Percentiles rank a stretch among this genome's conserved stretches.
Conservation (phyloP, 768 basidiomycete genomes). For the Tephrocybe sp. region DNA sequence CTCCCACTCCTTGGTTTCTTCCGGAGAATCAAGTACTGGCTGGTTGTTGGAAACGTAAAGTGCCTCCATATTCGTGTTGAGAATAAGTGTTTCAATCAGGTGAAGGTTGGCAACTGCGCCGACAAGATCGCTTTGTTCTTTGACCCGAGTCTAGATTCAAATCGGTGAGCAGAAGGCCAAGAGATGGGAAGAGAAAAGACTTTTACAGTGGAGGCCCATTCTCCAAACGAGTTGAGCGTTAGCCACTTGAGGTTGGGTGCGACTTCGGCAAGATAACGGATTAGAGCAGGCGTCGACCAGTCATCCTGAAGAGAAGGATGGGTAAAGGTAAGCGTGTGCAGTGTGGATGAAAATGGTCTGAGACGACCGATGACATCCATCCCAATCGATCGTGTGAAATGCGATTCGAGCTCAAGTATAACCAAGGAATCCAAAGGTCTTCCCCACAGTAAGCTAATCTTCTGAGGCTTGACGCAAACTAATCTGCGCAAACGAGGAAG, state of each 20-base stretch:
- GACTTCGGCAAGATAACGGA: neutral
- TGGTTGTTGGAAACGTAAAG: neutral
- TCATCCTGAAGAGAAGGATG: neutral
- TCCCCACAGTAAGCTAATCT: neutral
- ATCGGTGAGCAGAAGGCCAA: neutral
- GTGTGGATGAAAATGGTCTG: neutral
- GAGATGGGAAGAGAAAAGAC: neutral
- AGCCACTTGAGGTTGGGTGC: no score
- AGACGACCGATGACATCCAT: neutral
- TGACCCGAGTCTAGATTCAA: neutral
- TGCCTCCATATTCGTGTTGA: slow-evolving; percentile 1
- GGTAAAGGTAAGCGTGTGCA: neutral
- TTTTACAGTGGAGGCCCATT: neutral
- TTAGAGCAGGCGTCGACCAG: neutral
- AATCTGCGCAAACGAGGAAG: no score
- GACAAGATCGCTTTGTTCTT: neutral
- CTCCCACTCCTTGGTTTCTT: neutral
- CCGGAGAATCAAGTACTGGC: neutral
- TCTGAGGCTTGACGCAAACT: neutral
- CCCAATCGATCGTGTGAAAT: neutral
- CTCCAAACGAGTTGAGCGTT: neutral
- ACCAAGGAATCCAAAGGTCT: neutral
- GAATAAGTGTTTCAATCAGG: neutral
- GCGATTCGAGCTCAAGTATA: neutral
- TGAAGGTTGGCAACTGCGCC: neutral